phyloP scores from a whole-genome alignment of 805 yeast genomes.

The Teunomyces pallodes region DNA sequence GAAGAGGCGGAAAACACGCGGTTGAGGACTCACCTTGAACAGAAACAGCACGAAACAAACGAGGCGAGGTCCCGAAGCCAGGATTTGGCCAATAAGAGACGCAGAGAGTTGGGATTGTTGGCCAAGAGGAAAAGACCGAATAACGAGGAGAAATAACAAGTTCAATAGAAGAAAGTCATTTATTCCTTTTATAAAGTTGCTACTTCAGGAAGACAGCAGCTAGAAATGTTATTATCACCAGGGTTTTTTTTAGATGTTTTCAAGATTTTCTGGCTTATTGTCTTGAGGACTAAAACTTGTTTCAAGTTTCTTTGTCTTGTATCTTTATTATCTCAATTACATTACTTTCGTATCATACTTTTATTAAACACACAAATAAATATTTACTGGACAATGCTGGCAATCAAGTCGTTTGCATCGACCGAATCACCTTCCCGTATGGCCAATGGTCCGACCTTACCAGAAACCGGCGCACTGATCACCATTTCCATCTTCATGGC shows the following conservation, averaged over 20 bases:
- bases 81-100: conserved; percentile 15
- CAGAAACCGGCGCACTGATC: conserved; percentile 85
- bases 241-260: too few relatives aligned
- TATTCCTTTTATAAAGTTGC: too few relatives aligned
- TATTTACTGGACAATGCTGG: conserved; percentile 22
- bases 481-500: conserved; percentile 99
- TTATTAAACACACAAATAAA: neutral
- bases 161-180: neutral
- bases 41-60: conserved; percentile 13
- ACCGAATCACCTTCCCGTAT: conserved; percentile 93
- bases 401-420: conserved; percentile 86
- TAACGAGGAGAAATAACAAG: neutral
- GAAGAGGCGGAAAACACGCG: conserved; percentile 27
- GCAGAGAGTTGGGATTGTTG: conserved; percentile 23
- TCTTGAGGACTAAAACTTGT: too few relatives aligned
- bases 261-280: too few relatives aligned
- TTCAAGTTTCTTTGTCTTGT: neutral
- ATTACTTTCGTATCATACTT: neutral
- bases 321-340: neutral
- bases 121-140: neutral
- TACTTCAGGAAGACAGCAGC: too few relatives aligned
- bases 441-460: conserved; percentile 72
- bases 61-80: conserved; percentile 7
- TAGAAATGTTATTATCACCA: too few relatives aligned
- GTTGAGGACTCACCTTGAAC: conserved; percentile 18